phyloP scores from a whole-genome alignment of 1,139 yeast species.

The Entelexis sorbosivorans region DNA sequence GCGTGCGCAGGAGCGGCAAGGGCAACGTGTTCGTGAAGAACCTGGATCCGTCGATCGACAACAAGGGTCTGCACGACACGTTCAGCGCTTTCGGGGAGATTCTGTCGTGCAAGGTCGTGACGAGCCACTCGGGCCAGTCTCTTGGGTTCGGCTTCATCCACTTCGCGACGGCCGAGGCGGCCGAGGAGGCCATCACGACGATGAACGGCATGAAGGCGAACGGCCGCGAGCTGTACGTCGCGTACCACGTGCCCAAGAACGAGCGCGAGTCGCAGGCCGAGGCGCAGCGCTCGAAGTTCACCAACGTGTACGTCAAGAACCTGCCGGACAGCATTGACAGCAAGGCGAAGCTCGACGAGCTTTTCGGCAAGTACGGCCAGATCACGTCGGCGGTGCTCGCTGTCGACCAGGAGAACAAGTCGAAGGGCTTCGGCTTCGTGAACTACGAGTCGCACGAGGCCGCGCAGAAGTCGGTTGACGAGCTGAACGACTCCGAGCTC shows the following conservation, averaged over 20 bases:
- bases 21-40: conserved; percentile 97
- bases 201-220: conserved; percentile 98
- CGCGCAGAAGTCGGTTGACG: conserved; percentile 88
- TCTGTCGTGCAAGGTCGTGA: conserved; percentile 94
- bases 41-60: conserved; percentile 96
- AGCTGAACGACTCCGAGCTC: conserved; percentile 75
- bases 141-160: conserved; percentile 98
- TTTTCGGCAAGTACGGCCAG: conserved; percentile 65
- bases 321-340: conserved; percentile 46
- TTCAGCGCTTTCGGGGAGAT: conserved; percentile 95
- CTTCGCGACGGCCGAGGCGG: conserved; percentile 87
- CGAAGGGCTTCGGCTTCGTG: conserved; percentile 93
- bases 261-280: conserved; percentile 94
- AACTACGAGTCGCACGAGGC: conserved; percentile 79
- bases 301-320: conserved; percentile 92
- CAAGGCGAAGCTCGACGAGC: conserved; percentile 46
- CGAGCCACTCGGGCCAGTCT: conserved; percentile 83
- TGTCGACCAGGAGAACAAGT: conserved; percentile 62
- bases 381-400: conserved; percentile 80
- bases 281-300: conserved; percentile 84
- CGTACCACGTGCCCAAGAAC: conserved; percentile 83
- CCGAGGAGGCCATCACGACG: conserved; percentile 89
- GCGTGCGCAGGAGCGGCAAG: conserved; percentile 88
- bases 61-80: conserved; percentile 97
- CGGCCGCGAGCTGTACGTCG: conserved; percentile 93